Evolutionary conservation across 352 stramenopile species (phyloP).

Genomic region (Pythium biforme): DNA sequence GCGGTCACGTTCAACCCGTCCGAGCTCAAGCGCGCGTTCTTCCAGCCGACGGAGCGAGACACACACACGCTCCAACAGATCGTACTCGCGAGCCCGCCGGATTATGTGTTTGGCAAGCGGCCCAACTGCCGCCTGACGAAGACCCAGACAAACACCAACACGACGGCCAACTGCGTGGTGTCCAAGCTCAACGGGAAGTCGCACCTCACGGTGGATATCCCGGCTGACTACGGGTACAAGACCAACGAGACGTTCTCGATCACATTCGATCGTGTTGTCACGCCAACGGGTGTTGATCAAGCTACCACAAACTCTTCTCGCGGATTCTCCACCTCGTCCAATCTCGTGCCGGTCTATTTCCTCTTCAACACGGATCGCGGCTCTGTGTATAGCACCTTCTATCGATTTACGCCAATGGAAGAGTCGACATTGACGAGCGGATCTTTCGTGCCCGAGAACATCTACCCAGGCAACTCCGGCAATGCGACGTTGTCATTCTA

Average conservation of each 20-base stretch:
- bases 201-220: slow-evolving; percentile 71
- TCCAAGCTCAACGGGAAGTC: slow-evolving; percentile 52
- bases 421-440: slow-evolving; percentile 57
- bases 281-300: slow-evolving; percentile 37
- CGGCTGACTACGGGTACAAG: slow-evolving; percentile 36
- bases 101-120: slow-evolving; percentile 58
- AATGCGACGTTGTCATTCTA: slow-evolving; percentile 80
- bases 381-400: slow-evolving; percentile 69
- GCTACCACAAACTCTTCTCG: slow-evolving; percentile 32
- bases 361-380: slow-evolving; percentile 72
- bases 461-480: slow-evolving; percentile 78
- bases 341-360: slow-evolving; percentile 74
- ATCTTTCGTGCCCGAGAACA: slow-evolving; percentile 80
- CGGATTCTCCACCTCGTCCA: slow-evolving; percentile 49
- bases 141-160: slow-evolving; percentile 6
- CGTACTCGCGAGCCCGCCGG: slow-evolving; percentile 62
- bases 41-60: slow-evolving; percentile 18
- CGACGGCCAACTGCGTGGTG: slow-evolving; percentile 24
- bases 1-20: slow-evolving; percentile 66
- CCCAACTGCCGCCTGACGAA: slow-evolving; percentile 49
- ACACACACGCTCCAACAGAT: slow-evolving; percentile 68
- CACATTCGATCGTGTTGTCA: slow-evolving; percentile 64
- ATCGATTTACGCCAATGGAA: slow-evolving; percentile 46
- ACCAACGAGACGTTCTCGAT: slow-evolving; percentile 64
- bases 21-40: slow-evolving; percentile 72